These are phyloP conservation scores for Aspergillus leporis DNA, from an alignment of 495 filamentous ascomycete species.

Conservation along the genomic window DNA sequence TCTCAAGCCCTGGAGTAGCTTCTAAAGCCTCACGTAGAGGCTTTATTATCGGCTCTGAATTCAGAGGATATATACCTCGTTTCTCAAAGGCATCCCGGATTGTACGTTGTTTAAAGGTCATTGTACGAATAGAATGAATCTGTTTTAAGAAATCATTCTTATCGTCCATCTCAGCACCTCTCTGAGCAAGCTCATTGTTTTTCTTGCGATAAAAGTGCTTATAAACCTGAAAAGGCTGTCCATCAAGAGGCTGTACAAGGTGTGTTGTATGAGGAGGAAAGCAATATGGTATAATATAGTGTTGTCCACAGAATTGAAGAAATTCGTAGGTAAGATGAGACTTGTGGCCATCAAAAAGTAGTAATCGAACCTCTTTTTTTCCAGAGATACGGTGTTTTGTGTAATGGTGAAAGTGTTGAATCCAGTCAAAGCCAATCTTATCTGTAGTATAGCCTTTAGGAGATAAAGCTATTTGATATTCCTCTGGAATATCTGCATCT, in stretches of 20 bases:
- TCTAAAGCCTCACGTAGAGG: no score
- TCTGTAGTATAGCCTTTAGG: constrained; percentile 4
- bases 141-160: constrained; percentile 1
- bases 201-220: background rate
- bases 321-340: no score
- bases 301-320: no score
- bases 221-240: constrained; percentile 4
- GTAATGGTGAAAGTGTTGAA: background rate
- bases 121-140: background rate
- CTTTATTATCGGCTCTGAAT: background rate
- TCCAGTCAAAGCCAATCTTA: no score
- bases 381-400: background rate
- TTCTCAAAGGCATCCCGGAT: constrained; percentile 6
- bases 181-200: constrained; percentile 1
- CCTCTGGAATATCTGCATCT: background rate
- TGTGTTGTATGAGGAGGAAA: no score
- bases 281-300: no score
- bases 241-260: constrained; percentile 2
- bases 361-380: background rate
- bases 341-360: no score
- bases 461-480: constrained; percentile 6
- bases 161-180: background rate
- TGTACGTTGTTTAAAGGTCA: constrained; percentile 5
- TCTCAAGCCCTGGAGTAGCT: no score
- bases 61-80: background rate